Evolutionary conservation across 2,329 filamentous ascomycete species (phyloP), one percentile per base, ranked within the genome.

Genomic region (Colletotrichum sp.): DNA sequence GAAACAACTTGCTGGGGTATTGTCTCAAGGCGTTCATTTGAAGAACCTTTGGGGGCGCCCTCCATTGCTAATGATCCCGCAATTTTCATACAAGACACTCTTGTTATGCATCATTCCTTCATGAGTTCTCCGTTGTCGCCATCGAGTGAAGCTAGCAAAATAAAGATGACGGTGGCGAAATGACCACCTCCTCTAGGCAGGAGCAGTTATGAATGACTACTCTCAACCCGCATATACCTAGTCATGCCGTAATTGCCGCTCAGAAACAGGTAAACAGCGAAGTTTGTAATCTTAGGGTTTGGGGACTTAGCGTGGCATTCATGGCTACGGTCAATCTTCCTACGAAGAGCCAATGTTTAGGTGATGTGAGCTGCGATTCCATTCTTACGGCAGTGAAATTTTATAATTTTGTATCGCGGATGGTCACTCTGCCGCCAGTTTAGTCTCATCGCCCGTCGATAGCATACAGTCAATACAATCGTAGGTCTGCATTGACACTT

Each of bases 401-500:
- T 8, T 16, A 36, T 36, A 16, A 8, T 6, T 44, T 2, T 10
- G 1, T 48, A 12, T n/a, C 5, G 39, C 9, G 39, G 39, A n/a
- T n/a, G 36, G 15, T 39, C 1, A 8, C 2, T 18, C 2, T 39
- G 36, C 4, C 8, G 15, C 36, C 36, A 8, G 15, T 18, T 39
- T 1, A 18, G 36, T 39, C 36, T 39, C 8, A 3, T 5, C 36
- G 36, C 8, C 36, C 15, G 2, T 39, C 36, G 36, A 39, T 18
- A 39, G 36, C 36, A 39, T 3, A 3, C 36, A 39, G 15, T 16
- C 39, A n/a, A 44, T 44, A 39, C 15, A 8, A 39, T 39, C 4
- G 4, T 18, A 0, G 36, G 8, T 39, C 5, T 7, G 9, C 39
- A n/a, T 12, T 1, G 9, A 7, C 39, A n/a, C 9, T n/a, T n/a